Conservation (phyloP, 2,329 filamentous ascomycete species). For the Sporothrix euskadiensis region DNA sequence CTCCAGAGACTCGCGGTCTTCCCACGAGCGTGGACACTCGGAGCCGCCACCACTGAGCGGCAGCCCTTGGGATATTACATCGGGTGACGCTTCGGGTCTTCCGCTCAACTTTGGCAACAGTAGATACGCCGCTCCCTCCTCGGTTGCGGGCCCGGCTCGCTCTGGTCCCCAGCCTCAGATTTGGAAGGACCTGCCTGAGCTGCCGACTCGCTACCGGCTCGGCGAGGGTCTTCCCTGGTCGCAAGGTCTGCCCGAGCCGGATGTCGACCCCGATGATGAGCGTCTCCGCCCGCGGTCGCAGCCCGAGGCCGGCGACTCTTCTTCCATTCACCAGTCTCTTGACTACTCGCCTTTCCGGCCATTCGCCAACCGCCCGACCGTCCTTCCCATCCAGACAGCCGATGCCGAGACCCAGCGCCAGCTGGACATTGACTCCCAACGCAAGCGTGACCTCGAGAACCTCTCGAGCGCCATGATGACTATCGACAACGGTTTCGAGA, state of each 20-base stretch:
- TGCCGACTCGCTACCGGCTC: conserved; percentile 45
- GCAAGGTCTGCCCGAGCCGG: conserved; percentile 39
- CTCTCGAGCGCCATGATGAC: conserved; percentile 57
- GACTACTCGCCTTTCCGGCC: not conserved
- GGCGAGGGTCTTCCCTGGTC: conserved; percentile 54
- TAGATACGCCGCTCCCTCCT: not conserved
- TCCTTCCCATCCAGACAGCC: conserved; percentile 25
- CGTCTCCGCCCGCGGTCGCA: conserved; percentile 14
- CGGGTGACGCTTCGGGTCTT: conserved; percentile 21
- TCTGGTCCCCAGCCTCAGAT: conserved; percentile 25
- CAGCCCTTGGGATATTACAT: conserved; percentile 48
- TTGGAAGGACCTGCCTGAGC: conserved; percentile 49
- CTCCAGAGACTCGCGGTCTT: conserved; percentile 37
- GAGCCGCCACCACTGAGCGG: conserved; percentile 52
- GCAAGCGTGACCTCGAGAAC: conserved; percentile 47
- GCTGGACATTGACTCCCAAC: conserved; percentile 45
- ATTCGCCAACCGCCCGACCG: conserved; percentile 26
- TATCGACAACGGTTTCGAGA: conserved; percentile 59
- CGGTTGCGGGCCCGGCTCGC: not conserved
- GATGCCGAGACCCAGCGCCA: conserved; percentile 27
- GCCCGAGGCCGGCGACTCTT: conserved; percentile 6
- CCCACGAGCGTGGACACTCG: conserved; percentile 50
- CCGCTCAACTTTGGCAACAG: not conserved
- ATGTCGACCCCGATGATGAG: conserved; percentile 37
- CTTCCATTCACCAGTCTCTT: conserved; percentile 30